Conservation (phyloP, 257 asterid species). For the Misopates orontium region DNA sequence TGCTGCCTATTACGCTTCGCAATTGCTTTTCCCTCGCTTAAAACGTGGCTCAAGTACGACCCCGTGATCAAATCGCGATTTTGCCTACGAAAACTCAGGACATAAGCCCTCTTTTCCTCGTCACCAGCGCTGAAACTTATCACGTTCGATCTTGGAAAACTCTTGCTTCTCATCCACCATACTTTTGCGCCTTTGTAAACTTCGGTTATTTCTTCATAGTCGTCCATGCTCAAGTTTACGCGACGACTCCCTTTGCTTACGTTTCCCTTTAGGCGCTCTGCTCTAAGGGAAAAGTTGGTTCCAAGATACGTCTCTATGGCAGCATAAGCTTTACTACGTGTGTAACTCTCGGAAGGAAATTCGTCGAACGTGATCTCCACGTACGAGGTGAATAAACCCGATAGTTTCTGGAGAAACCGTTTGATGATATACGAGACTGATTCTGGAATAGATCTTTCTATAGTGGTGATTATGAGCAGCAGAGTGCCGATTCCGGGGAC, state of each 20-base stretch:
- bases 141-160: background rate
- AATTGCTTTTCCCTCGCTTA: slow-evolving; percentile 23
- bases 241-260: background rate
- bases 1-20: slow-evolving; percentile 19
- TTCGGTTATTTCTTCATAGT: slow-evolving; percentile 6
- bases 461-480: background rate
- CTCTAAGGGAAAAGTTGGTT: slow-evolving; percentile 3
- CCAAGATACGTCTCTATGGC: slow-evolving; percentile 25
- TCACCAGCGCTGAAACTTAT: background rate
- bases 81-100: background rate
- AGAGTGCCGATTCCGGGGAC: background rate
- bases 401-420: background rate
- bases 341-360: background rate
- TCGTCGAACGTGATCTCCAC: slow-evolving; percentile 30
- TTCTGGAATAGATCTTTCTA: slow-evolving; percentile 9
- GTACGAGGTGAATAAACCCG: slow-evolving; percentile 10
- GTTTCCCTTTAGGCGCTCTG: slow-evolving; percentile 18
- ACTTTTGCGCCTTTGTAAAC: slow-evolving; percentile 10
- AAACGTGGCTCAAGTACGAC: slow-evolving; percentile 23
- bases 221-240: slow-evolving; percentile 21
- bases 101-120: slow-evolving; percentile 23
- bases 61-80: slow-evolving; percentile 1
- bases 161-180: slow-evolving; percentile 13
- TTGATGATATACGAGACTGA: background rate
- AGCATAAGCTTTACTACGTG: slow-evolving; percentile 25